phyloP scores from a whole-genome alignment of 2,329 filamentous ascomycete species.

The Aspergillus novofumigatus region DNA sequence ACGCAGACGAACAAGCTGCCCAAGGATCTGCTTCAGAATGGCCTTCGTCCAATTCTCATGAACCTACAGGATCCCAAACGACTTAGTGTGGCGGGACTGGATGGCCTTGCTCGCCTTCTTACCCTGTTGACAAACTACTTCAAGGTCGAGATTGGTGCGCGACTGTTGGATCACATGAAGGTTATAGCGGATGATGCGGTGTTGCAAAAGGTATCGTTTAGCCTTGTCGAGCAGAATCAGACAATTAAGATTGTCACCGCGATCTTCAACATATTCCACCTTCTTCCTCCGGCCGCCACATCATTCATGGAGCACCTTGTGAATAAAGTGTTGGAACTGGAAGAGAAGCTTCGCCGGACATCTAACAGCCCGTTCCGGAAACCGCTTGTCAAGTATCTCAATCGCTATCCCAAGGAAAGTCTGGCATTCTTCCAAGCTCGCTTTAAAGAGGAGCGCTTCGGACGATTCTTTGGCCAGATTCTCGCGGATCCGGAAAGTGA shows the following conservation, averaged over 20 bases:
- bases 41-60: constrained; percentile 88
- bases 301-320: constrained; percentile 88
- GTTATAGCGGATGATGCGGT: constrained; percentile 75
- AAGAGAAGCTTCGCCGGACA: constrained; percentile 78
- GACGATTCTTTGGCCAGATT: constrained; percentile 85
- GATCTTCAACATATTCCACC: constrained; percentile 93
- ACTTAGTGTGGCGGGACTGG: constrained; percentile 80
- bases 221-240: constrained; percentile 84
- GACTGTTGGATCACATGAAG: constrained; percentile 91
- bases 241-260: constrained; percentile 94
- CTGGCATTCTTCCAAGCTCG: constrained; percentile 76
- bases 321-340: constrained; percentile 82
- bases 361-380: constrained; percentile 87
- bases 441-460: constrained; percentile 80
- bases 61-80: constrained; percentile 93
- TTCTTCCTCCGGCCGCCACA: constrained; percentile 85
- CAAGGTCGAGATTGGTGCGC: constrained; percentile 93
- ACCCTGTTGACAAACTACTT: constrained; percentile 97
- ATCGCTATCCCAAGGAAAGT: constrained; percentile 84
- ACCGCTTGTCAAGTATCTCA: constrained; percentile 88
- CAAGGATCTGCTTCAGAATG: constrained; percentile 91
- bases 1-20: constrained; percentile 86
- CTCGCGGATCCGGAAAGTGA: constrained; percentile 71
- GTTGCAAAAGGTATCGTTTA: constrained; percentile 89
- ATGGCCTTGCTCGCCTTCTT: constrained; percentile 83